Base-by-base conservation (phyloP, 768 basidiomycete genomes). In the Xanthoconium stramineum region DNA sequence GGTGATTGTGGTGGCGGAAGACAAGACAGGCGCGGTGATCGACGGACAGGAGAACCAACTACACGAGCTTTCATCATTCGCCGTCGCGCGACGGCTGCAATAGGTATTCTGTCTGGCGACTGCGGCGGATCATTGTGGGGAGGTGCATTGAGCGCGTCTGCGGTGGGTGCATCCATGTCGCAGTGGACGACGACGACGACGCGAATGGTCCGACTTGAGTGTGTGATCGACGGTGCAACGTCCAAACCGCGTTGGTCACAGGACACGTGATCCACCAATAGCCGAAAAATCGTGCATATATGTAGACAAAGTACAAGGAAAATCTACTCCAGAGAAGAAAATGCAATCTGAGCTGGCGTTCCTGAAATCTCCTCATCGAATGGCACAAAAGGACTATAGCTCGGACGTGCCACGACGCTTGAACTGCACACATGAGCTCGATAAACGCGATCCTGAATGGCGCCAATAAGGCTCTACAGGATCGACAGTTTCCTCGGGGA, bases 81-180 rank as follows among this genome's bases (percentile, higher is more conserved):
- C n/a, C 67, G 61, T 59, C 66, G 69, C 58, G 70, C 63, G 28
- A 68, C 59, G 46, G 73, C 62, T 8, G 75, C 66, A 24, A 72
- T 63, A 57, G 78, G 76, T 53, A 71, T 74, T 60, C 80, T 80
- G 69, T 83, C 82, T 36, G 81, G 81, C 7, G 84, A 80, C 55
- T 72, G 77, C 19, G 80, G 62, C 33, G 80, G 78, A 11, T 80
- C 82, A 67, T 82, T 80, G 14, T 80, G 75, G 28, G 74, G 65
- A 45, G 76, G 72, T 13, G 75, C 74, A 57, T 79, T 74, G 63
- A 69, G 77, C 29, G 65, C 70, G 63, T 82, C 78, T 53, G 63
- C 71, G 60, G 64, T 53, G 52, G 55, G 44, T 15, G 45, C 44
- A 19, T 62, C 58, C 67, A 71, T 71, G 60, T 47, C 49, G 45